Conservation (phyloP, 495 filamentous ascomycete genomes). For the Chaetomium fimeti region DNA sequence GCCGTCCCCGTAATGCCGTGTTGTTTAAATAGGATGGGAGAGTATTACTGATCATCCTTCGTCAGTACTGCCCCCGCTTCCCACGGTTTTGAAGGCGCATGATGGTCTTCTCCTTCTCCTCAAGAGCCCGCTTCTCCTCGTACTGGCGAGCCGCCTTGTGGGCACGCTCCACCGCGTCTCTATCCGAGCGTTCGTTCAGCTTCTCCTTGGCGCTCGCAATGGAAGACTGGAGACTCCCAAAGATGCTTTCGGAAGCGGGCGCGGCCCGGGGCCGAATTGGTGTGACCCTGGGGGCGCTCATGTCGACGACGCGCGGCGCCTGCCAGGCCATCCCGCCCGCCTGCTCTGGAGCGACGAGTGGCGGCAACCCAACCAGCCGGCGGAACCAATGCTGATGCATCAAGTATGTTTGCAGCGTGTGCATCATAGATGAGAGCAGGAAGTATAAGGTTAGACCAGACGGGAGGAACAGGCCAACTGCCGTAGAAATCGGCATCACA, state of each 20-base stretch:
- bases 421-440: slow-evolving; percentile 53
- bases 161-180: slow-evolving; percentile 20
- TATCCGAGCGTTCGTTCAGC: slow-evolving; percentile 31
- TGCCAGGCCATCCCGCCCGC: slow-evolving; percentile 26
- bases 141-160: slow-evolving; percentile 43
- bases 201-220: slow-evolving; percentile 41
- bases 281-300: slow-evolving; percentile 19
- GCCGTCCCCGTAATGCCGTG: slow-evolving; percentile 7
- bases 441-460: slow-evolving; percentile 74
- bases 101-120: slow-evolving; percentile 43
- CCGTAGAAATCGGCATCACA: slow-evolving; percentile 60
- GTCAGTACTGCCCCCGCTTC: slow-evolving; percentile 18
- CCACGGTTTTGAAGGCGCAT: slow-evolving; percentile 33
- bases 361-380: slow-evolving; percentile 47
- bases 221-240: slow-evolving; percentile 29
- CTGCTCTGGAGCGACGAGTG: slow-evolving; percentile 35
- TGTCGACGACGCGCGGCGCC: slow-evolving; percentile 33
- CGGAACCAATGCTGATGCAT: slow-evolving; percentile 54
- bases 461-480: slow-evolving; percentile 64
- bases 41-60: slow-evolving; percentile 3
- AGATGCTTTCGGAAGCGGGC: slow-evolving; percentile 24
- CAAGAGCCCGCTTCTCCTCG: slow-evolving; percentile 46
- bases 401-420: slow-evolving; percentile 56
- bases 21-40: slow-evolving; percentile 2
- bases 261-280: background rate